A percentile compares a stretch with the other conserved stretches of the same genome.
phyloP scores from a whole-genome alignment of 176 grass and related monocot genomes.

The Typha latifolia region DNA sequence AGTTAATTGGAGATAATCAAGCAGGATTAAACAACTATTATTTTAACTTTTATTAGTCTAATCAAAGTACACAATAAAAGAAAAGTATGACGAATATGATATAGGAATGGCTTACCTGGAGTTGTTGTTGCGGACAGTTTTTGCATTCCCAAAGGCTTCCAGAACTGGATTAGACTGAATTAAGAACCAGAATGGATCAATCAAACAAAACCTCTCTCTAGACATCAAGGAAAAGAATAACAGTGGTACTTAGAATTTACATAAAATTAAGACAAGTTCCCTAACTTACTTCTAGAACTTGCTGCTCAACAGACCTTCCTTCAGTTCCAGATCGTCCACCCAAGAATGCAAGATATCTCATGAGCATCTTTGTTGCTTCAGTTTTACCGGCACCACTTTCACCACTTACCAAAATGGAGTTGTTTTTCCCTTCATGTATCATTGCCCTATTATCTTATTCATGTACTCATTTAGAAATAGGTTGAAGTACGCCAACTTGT shows the following conservation, averaged over 20 bases:
- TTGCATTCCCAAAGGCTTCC: constrained; percentile 99
- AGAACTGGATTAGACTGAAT: constrained; percentile 93
- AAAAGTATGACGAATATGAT: background rate
- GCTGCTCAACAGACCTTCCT: constrained; percentile 78
- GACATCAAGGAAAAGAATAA: too few relatives aligned
- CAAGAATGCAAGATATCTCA: constrained; percentile 97
- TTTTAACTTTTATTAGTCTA: too few relatives aligned
- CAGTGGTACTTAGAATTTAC: background rate
- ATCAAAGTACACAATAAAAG: background rate
- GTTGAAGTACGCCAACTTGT: constrained; percentile 11
- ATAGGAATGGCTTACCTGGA: constrained; percentile 44
- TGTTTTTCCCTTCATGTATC: constrained; percentile 62
- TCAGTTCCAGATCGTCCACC: constrained; percentile 65
- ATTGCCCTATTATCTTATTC: constrained; percentile 39
- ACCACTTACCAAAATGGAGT: constrained; percentile 89
- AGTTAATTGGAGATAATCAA: background rate
- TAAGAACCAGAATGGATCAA: constrained; percentile 20
- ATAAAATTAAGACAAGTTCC: constrained; percentile 6
- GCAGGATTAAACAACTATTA: background rate
- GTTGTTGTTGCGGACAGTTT: constrained; percentile 98
- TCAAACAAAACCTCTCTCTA: background rate
- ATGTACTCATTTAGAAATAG: background rate
- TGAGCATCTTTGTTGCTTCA: constrained; percentile 97
- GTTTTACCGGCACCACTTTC: constrained; percentile 99
- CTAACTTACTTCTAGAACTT: constrained; percentile 75